These are phyloP conservation scores for Emmonsiellopsis sp. DNA, from an alignment of 2,329 filamentous ascomycete species.

Conservation along the genomic window DNA sequence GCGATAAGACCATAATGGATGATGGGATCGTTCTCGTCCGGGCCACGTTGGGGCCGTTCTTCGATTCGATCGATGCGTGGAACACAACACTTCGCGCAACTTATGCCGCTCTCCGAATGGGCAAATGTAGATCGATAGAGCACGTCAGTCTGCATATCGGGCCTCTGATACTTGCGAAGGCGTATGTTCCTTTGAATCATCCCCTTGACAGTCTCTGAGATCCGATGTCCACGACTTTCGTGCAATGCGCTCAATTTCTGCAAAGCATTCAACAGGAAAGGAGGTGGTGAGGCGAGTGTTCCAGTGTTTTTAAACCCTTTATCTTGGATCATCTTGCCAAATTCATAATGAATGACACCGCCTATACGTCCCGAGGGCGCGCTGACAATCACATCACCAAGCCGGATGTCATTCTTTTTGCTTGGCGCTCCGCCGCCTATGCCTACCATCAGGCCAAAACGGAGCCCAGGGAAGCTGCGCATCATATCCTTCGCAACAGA, in stretches of 20 bases:
- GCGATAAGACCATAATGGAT: constrained; percentile 16
- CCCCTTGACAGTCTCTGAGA: background rate
- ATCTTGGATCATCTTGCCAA: constrained; percentile 12
- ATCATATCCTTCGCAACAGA: constrained; percentile 12
- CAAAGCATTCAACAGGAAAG: constrained; percentile 8
- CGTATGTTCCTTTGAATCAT: background rate
- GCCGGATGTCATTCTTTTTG: constrained; percentile 13
- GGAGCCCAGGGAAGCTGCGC: constrained; percentile 12
- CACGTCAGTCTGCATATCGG: background rate
- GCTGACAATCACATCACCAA: constrained; percentile 18
- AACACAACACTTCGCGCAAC: constrained; percentile 16
- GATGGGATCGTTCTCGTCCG: background rate
- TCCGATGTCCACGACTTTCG: background rate
- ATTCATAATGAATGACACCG: constrained; percentile 21
- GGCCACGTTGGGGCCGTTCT: constrained; percentile 1
- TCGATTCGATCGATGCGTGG: constrained; percentile 15
- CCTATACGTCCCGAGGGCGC: constrained; percentile 8
- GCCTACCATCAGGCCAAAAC: constrained; percentile 16
- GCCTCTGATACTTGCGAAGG: background rate
- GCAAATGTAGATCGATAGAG: constrained; percentile 20
- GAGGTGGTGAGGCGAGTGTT: constrained; percentile 12
- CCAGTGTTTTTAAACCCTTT: constrained; percentile 10
- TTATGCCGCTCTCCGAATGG: constrained; percentile 23
- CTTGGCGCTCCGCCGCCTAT: constrained; percentile 18
- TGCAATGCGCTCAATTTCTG: background rate